Conservation (phyloP, 805 yeast species). For the Myxozyma sirexii region DNA sequence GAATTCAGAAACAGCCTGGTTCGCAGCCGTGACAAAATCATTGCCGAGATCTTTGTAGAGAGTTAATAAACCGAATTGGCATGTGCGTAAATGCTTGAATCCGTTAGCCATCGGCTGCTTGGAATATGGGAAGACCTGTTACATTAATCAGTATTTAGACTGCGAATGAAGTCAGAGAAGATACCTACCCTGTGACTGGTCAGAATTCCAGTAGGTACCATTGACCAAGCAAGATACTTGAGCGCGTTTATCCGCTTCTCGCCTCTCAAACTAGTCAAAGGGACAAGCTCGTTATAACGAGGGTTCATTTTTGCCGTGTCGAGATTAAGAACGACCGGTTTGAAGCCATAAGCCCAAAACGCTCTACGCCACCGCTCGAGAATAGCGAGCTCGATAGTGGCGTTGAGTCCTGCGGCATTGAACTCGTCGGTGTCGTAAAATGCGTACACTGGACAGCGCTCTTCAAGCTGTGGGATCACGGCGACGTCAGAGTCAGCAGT, state of each 20-base stretch:
- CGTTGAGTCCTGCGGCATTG: slow-evolving; percentile 17
- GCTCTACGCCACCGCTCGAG: slow-evolving; percentile 38
- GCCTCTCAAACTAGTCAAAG: slow-evolving; percentile 7
- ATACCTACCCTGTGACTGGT: slow-evolving; percentile 33
- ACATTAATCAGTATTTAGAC: background rate
- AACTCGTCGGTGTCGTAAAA: slow-evolving; percentile 19
- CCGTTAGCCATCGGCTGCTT: slow-evolving; percentile 17
- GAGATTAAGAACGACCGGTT: slow-evolving; percentile 36
- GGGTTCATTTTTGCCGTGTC: slow-evolving; percentile 31
- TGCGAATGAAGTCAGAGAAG: background rate
- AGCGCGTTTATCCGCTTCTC: slow-evolving; percentile 11
- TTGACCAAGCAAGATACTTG: slow-evolving; percentile 38
- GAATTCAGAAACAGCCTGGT: slow-evolving; percentile 12
- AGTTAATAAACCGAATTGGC: slow-evolving; percentile 32
- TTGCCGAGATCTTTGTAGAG: slow-evolving; percentile 34
- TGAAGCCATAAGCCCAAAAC: slow-evolving; percentile 39
- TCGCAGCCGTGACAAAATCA: slow-evolving; percentile 26
- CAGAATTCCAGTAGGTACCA: slow-evolving; percentile 37
- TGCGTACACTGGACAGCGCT: slow-evolving; percentile 31
- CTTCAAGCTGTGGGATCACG: slow-evolving; percentile 26
- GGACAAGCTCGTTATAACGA: slow-evolving; percentile 23
- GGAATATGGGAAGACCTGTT: slow-evolving; percentile 35
- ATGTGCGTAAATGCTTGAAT: slow-evolving; percentile 25
- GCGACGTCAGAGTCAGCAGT: slow-evolving; percentile 25
- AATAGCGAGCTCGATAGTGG: slow-evolving; percentile 30